Base-by-base conservation (phyloP, 1,284 basidiomycete species). In the Pseudozyma hubeiensis region DNA sequence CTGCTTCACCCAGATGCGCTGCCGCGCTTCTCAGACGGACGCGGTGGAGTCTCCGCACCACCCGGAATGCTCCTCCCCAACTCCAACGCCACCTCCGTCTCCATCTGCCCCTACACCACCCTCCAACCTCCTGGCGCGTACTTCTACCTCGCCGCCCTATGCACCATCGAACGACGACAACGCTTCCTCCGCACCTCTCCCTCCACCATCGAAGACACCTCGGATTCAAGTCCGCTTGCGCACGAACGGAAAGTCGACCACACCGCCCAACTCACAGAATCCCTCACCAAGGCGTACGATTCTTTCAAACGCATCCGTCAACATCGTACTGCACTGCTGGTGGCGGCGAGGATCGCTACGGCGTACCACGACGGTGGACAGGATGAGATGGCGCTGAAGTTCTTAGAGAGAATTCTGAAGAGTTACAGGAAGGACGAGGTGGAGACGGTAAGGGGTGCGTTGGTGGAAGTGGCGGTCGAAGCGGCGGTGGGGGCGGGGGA, bases 91-190 rank as follows among this genome's bases (percentile, higher is more conserved):
- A 50, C 73, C 16, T 17, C 55, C 0, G 63, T 65, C 35, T 61
- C 65, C 31, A 47, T 41, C 7, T 34, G 33, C 8, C 75, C 78
- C 0, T 43, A 44, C 13, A 48, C 57, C 0, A 19, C 60, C 8
- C 60, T 74, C 5, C 66, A 64, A 30, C 40, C 66, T 3, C 46
- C 79, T 0, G 81, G 64, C 1, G 47, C 64, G 0, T 80, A 72
- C 70, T 78, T 52, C 56, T 81, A 82, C 64, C 64, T 78, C 29
- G 78, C 81, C 0, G 81, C 79, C 16, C 54, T 81, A 2, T 82
- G 81, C 53, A 70, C 76, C 7, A 24, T 77, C 33, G 79, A 82
- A 58, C 62, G 81, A 7, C 65, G 75, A 9, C 43, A 46, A 0
- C 59, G 78, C 10, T 78, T 66, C 56, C 24, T 64, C 9, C 44